Evolutionary conservation across 2,329 filamentous ascomycete species (phyloP).

Genomic region (Lojkania enalia): DNA sequence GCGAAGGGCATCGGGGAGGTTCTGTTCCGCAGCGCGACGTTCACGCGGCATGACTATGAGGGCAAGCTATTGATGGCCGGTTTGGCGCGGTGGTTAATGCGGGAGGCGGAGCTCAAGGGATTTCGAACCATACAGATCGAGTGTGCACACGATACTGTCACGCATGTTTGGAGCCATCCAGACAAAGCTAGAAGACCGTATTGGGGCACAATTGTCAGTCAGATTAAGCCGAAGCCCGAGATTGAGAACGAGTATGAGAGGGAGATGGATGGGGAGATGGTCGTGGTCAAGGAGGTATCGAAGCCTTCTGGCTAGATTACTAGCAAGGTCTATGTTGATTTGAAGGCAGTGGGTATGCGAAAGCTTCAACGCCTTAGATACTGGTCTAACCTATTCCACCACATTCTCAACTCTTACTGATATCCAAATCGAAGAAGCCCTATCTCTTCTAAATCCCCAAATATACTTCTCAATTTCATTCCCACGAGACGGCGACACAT

Average conservation of each 20-base stretch:
- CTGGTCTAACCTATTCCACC: too few relatives aligned
- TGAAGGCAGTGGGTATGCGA: constrained; percentile 24
- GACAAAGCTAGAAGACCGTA: too few relatives aligned
- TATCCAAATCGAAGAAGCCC: too few relatives aligned
- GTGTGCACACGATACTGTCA: constrained; percentile 34
- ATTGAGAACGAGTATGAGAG: constrained; percentile 27
- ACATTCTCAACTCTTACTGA: too few relatives aligned
- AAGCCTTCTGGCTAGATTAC: constrained; percentile 25
- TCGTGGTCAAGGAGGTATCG: constrained; percentile 28
- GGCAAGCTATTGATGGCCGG: constrained; percentile 40
- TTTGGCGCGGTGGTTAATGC: constrained; percentile 44
- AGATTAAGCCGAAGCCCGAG: constrained; percentile 27
- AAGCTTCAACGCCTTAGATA: too few relatives aligned
- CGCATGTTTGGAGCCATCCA: constrained; percentile 32
- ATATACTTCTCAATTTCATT: too few relatives aligned
- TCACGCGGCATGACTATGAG: constrained; percentile 42
- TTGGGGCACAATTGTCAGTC: too few relatives aligned
- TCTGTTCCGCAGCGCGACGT: constrained; percentile 43
- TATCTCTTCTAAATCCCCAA: too few relatives aligned
- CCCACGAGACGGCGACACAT: too few relatives aligned
- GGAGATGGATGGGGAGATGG: constrained; percentile 29
- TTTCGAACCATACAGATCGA: constrained; percentile 44
- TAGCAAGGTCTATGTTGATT: constrained; percentile 32
- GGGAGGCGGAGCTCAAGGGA: constrained; percentile 37
- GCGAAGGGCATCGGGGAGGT: constrained; percentile 34